Base-by-base conservation (phyloP, 495 filamentous ascomycete genomes). In the Penicillium antarcticum region DNA sequence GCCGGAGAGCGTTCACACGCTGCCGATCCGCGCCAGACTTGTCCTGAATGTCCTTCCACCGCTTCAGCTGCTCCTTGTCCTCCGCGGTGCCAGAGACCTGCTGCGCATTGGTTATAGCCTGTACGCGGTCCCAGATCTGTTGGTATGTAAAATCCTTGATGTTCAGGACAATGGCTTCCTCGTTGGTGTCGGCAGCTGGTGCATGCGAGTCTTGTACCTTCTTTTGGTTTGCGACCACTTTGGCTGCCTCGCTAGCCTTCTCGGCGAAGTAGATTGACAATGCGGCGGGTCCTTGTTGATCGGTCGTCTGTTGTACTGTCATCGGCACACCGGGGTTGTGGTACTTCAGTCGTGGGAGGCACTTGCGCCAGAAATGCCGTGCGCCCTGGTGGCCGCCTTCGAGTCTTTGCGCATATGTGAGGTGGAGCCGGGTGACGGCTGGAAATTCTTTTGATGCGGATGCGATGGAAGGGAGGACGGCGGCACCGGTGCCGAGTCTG, bases 271-370 rank as follows among this genome's bases (percentile, higher is more conserved):
- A 89, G 45, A 98, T 74, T 52, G 84, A 87, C 69, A 97, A 73
- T 5, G 92, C 83, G 79, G 84, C 33, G 74, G 82, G 42, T 59
- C 65, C 64, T 7, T 70, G 62, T 43, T 82, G 71, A 19, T 87
- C 73, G 16, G 51, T 37, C 17, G 76, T 83, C 42, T 89, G 86
- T 58, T 81, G 81, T 45, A 97, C 83, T 32, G 87, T 85, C 84
- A 97, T 92, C 13, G 82, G 79, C 13, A 97, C 65, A 7, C 81
- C 74, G 0, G 94, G 94, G 65, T 98, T 98, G 76, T 94, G 87
- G 75, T 86, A 97, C 77, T 98, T 96, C 48, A 98, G 75, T 55
- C 89, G 82, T 2, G 88, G 88, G 29, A 98, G 84, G 58, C 81
- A 87, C 33, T 82, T 70, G 42, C 80, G 83, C 91, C 90, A 96